Evolutionary conservation across 1,284 basidiomycete species (phyloP).

Genomic region (Moesziomyces globuligerus): DNA sequence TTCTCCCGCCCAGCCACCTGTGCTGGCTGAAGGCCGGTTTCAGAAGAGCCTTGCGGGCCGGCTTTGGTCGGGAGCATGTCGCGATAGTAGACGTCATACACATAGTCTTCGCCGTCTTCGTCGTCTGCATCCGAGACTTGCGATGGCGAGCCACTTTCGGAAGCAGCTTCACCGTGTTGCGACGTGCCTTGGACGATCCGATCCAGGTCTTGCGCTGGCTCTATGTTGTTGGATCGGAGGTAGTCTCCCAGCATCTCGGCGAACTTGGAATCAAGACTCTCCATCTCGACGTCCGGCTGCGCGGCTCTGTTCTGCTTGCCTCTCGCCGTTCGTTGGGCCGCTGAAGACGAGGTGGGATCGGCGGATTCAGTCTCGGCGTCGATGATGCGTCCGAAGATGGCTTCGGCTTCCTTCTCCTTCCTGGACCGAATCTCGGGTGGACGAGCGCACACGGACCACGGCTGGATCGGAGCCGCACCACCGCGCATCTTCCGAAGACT

Average conservation of each 20-base stretch:
- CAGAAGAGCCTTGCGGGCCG: constrained; percentile 33
- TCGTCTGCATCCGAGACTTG: constrained; percentile 3
- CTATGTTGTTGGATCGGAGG: constrained; percentile 44
- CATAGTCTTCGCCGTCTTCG: constrained; percentile 53
- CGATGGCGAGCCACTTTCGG: not conserved
- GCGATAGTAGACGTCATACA: constrained; percentile 65
- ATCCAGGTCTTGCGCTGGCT: constrained; percentile 42
- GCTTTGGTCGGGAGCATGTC: constrained; percentile 45
- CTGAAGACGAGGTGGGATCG: not conserved
- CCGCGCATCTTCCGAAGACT: constrained; percentile 41
- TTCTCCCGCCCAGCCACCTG: constrained; percentile 45
- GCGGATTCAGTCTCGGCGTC: constrained; percentile 36
- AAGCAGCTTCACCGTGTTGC: not conserved
- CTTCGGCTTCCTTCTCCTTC: constrained; percentile 45
- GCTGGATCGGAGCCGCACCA: constrained; percentile 15
- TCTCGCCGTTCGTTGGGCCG: not conserved
- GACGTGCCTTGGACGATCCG: constrained; percentile 27
- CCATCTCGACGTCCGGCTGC: constrained; percentile 43
- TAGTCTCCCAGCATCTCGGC: constrained; percentile 55
- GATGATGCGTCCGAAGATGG: constrained; percentile 48
- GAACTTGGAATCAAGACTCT: constrained; percentile 47
- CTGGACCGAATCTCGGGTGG: constrained; percentile 46
- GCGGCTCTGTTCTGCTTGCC: constrained; percentile 2
- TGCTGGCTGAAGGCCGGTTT: constrained; percentile 33
- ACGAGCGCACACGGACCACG: constrained; percentile 26